A percentile compares a stretch with the other conserved stretches of the same genome.
phyloP scores from a whole-genome alignment of 176 grass and related monocot species.

The Canna indica region DNA sequence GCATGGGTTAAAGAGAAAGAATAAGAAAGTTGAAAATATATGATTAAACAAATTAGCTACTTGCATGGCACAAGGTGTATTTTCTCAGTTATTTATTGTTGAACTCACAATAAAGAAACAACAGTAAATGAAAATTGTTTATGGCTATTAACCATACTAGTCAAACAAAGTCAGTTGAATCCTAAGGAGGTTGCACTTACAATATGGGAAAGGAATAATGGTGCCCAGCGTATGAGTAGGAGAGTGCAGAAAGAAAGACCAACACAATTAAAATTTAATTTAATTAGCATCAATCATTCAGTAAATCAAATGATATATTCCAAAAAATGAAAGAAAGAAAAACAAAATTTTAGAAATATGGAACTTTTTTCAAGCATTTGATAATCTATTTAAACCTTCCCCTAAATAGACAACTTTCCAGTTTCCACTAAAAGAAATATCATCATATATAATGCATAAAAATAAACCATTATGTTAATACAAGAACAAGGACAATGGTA shows the following conservation, averaged over 20 bases:
- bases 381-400: constrained; percentile 1
- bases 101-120: background rate
- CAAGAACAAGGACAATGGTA: background rate
- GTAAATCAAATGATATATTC: too few species aligned
- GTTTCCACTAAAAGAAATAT: background rate
- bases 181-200: background rate
- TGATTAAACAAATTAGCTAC: too few species aligned
- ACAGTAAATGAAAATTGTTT: background rate
- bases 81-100: too few species aligned
- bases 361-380: background rate
- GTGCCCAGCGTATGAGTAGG: background rate
- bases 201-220: too few species aligned
- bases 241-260: background rate
- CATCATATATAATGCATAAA: background rate
- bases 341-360: too few species aligned
- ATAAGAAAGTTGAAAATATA: too few species aligned
- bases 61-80: too few species aligned
- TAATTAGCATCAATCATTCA: too few species aligned
- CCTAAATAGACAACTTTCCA: background rate
- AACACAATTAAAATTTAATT: too few species aligned
- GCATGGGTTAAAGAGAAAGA: too few species aligned
- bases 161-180: background rate
- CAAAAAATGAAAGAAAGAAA: too few species aligned
- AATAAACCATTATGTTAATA: background rate
- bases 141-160: background rate